Evolutionary conservation across 176 grass and related monocot genomes (phyloP).

Genomic region (Carex scoparia): DNA sequence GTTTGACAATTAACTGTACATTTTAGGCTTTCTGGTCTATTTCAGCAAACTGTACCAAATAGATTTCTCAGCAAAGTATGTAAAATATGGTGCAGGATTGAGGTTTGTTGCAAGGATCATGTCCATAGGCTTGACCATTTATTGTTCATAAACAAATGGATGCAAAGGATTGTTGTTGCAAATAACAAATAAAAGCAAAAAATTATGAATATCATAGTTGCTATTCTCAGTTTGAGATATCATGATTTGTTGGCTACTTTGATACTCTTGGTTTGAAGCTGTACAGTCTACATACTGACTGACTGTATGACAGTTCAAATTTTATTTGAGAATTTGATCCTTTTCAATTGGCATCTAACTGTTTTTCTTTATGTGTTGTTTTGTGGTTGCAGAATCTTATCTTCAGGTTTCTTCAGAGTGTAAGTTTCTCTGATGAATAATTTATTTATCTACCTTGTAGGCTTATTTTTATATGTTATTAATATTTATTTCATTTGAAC

Average conservation of each 20-base stretch:
- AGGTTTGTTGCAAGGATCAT: background rate
- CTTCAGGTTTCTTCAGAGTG: slow-evolving; percentile 96
- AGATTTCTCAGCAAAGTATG: background rate
- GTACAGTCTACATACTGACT: background rate
- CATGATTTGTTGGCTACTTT: slow-evolving; percentile 10
- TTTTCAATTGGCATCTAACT: background rate
- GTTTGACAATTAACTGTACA: background rate
- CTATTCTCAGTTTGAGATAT: background rate
- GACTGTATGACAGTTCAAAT: background rate
- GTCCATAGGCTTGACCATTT: background rate
- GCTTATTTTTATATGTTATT: background rate
- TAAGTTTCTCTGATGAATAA: slow-evolving; percentile 38
- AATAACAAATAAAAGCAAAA: background rate
- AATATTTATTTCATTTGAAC: slow-evolving; percentile 6
- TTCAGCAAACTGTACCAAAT: background rate
- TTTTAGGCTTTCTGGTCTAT: background rate
- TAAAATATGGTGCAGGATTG: background rate
- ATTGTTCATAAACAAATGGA: background rate
- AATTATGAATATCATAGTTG: background rate
- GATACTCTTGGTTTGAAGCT: background rate
- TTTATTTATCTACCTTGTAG: background rate
- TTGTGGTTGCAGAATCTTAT: slow-evolving; percentile 76
- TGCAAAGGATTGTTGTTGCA: background rate
- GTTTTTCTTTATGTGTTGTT: background rate
- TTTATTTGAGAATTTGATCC: background rate